A percentile compares a stretch with the other conserved stretches of the same genome.
These are phyloP conservation scores for Debaryomyces fabryi DNA, from an alignment of 1,139 yeast genomes.

Conservation along the genomic window DNA sequence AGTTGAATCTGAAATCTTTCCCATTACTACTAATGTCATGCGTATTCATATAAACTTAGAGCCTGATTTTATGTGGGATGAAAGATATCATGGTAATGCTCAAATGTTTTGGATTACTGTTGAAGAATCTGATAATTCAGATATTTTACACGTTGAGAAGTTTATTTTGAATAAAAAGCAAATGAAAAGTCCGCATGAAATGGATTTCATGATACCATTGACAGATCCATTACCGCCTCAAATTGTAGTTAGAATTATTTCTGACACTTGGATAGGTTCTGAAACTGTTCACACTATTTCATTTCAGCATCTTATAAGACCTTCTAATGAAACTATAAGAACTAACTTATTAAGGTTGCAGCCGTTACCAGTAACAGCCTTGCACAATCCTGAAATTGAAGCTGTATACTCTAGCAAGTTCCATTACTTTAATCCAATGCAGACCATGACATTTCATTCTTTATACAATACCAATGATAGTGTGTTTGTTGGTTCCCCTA, in stretches of 20 bases:
- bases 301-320: conserved; percentile 87
- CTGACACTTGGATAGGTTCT: conserved; percentile 90
- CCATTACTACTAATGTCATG: conserved; percentile 86
- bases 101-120: conserved; percentile 93
- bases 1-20: conserved; percentile 83
- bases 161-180: conserved; percentile 67
- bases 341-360: conserved; percentile 79
- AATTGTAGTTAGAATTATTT: conserved; percentile 72
- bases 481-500: conserved; percentile 95
- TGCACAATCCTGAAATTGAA: conserved; percentile 71
- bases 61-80: conserved; percentile 88
- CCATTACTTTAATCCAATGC: conserved; percentile 96
- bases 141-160: conserved; percentile 80
- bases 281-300: conserved; percentile 79
- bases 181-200: conserved; percentile 60
- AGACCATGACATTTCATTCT: conserved; percentile 93
- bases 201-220: conserved; percentile 92
- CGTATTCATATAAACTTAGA: conserved; percentile 70
- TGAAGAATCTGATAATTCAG: conserved; percentile 77
- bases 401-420: conserved; percentile 66
- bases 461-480: conserved; percentile 77
- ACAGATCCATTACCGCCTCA: conserved; percentile 90
- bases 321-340: conserved; percentile 82
- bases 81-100: conserved; percentile 74
- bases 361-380: conserved; percentile 83